Conservation (phyloP, 208 protist species). For the Crithidia thermophila region DNA sequence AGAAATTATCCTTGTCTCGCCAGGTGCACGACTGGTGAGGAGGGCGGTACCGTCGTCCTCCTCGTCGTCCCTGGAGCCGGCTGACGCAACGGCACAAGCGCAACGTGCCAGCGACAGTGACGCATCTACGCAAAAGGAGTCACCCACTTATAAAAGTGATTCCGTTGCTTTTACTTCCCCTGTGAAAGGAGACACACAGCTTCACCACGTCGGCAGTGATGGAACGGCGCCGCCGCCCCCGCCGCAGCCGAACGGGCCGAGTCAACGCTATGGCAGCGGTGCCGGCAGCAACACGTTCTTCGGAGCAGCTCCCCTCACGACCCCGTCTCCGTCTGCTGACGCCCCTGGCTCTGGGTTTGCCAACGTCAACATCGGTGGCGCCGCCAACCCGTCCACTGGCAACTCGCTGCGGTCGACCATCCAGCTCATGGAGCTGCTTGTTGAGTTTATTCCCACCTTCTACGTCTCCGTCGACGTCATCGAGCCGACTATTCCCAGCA, state of each 20-base stretch:
- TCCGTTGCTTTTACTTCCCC: neutral
- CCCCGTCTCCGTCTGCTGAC: no score
- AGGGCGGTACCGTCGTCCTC: no score
- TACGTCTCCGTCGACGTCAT: conserved; percentile 64
- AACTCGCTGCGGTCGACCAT: conserved; percentile 33
- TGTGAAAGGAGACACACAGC: neutral
- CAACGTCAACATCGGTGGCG: neutral
- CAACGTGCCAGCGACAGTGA: no score
- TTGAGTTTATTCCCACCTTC: conserved; percentile 84
- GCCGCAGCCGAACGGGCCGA: conserved; percentile 18
- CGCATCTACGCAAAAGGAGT: no score
- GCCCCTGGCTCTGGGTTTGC: no score
- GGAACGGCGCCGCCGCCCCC: conserved; percentile 32
- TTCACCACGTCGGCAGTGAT: neutral
- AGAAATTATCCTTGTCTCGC: conserved; percentile 8
- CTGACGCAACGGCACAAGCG: no score
- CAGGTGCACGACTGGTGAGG: neutral
- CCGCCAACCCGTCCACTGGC: neutral
- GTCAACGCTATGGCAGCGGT: conserved; percentile 3
- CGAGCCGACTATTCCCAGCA: conserved; percentile 45
- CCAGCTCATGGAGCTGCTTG: conserved; percentile 65
- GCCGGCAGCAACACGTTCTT: neutral
- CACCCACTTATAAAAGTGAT: no score
- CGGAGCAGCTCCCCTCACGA: neutral
- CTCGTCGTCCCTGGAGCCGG: no score